phyloP scores from a whole-genome alignment of 208 protist genomes.

The Trypanosoma mega region DNA sequence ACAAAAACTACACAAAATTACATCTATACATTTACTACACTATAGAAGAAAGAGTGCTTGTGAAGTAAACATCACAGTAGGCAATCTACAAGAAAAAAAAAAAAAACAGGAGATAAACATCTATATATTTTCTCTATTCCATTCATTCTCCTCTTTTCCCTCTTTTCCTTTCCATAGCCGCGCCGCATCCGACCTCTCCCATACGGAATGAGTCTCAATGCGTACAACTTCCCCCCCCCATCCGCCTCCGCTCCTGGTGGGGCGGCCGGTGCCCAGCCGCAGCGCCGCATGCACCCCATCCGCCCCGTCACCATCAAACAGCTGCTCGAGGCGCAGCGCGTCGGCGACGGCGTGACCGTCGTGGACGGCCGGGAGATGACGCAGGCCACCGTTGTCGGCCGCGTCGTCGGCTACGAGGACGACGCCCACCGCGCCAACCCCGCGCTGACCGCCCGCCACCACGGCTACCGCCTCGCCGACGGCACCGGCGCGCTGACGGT shows the following conservation, averaged over 20 bases:
- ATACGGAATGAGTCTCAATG: constrained; percentile 15
- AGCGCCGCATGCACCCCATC: constrained; percentile 83
- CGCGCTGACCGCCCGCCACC: constrained; percentile 86
- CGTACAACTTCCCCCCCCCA: constrained; percentile 10
- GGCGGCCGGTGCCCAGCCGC: constrained; percentile 25
- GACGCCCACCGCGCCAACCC: constrained; percentile 35
- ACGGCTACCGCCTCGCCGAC: constrained; percentile 83
- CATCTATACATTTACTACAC: too few species aligned
- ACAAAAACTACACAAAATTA: too few species aligned
- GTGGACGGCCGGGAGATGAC: constrained; percentile 87
- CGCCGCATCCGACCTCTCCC: not conserved
- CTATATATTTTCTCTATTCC: constrained; percentile 5
- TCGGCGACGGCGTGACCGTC: constrained; percentile 85
- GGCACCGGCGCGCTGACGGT: constrained; percentile 80
- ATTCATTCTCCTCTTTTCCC: not conserved
- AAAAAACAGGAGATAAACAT: too few species aligned
- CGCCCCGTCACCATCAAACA: constrained; percentile 90
- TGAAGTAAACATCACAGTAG: too few species aligned
- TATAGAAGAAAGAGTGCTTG: too few species aligned
- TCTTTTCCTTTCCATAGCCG: not conserved
- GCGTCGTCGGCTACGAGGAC: constrained; percentile 81
- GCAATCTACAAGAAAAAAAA: too few species aligned
- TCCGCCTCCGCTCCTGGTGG: not conserved
- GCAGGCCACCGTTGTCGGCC: constrained; percentile 82
- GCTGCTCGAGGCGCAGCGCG: constrained; percentile 75